Percentiles rank a stretch among this genome's conserved stretches.
Evolutionary conservation across 331 rosid genomes (phyloP).

Genomic region (Phaseolus coccineus): DNA sequence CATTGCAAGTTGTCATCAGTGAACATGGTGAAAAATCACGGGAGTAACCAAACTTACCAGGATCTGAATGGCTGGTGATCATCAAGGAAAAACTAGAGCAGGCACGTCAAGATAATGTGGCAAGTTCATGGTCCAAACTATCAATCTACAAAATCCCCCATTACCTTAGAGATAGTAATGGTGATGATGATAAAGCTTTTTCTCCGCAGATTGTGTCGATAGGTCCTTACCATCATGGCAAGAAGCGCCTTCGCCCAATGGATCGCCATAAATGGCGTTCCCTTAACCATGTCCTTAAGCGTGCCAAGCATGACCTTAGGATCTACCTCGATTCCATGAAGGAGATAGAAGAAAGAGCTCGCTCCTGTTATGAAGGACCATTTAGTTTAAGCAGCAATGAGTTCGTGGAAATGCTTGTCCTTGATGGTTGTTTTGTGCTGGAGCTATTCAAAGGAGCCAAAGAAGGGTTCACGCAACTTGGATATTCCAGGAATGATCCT

Average conservation of each 20-base stretch:
- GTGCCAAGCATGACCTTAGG: constrained; percentile 61
- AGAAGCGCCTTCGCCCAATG: constrained; percentile 80
- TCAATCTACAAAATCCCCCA: constrained; percentile 80
- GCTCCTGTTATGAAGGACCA: constrained; percentile 76
- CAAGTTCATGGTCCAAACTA: constrained; percentile 71
- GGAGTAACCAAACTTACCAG: constrained; percentile 50
- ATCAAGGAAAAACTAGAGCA: constrained; percentile 74
- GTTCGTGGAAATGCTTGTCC: constrained; percentile 89
- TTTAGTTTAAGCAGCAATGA: constrained; percentile 72
- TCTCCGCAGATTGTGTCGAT: constrained; percentile 80
- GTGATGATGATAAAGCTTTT: constrained; percentile 73
- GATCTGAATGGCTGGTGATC: constrained; percentile 78
- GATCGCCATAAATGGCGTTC: constrained; percentile 95
- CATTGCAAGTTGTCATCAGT: constrained; percentile 54
- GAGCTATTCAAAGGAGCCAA: constrained; percentile 79
- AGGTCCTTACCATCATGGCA: constrained; percentile 92
- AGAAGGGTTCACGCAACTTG: constrained; percentile 70
- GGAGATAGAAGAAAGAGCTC: constrained; percentile 79
- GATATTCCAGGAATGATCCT: constrained; percentile 83
- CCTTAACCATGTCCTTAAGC: constrained; percentile 67
- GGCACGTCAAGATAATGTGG: constrained; percentile 77
- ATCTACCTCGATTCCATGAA: constrained; percentile 70
- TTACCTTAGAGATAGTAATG: constrained; percentile 71
- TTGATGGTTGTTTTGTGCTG: constrained; percentile 83
- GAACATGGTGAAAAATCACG: constrained; percentile 45